phyloP scores from a whole-genome alignment of 1,284 basidiomycete species.

The Puccinia brachypodii region DNA sequence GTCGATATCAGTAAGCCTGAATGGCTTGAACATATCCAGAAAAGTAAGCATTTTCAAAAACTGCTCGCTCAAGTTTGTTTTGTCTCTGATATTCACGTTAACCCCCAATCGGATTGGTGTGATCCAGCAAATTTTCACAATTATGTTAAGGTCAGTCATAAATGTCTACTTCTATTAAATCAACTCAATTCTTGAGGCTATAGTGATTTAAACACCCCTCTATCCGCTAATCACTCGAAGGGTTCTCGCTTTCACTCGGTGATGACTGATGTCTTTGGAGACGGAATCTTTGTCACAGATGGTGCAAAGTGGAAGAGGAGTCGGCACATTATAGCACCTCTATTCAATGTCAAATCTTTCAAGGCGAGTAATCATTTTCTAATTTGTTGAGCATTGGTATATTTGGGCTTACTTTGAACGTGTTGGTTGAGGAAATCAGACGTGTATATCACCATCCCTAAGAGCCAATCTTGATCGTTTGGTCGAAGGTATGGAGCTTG shows the following conservation, averaged over 20 bases:
- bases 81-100: not conserved
- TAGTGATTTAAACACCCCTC: not conserved
- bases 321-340: not conserved
- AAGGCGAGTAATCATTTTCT: not conserved
- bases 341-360: constrained; percentile 12
- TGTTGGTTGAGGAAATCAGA: not conserved
- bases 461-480: constrained; percentile 8
- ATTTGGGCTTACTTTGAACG: not conserved
- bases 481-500: not conserved
- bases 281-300: constrained; percentile 22
- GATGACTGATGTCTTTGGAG: constrained; percentile 36
- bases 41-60: constrained; percentile 15
- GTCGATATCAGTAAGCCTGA: constrained; percentile 48
- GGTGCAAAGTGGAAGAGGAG: constrained; percentile 5
- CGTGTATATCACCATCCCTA: constrained; percentile 17
- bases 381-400: not conserved
- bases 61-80: not conserved
- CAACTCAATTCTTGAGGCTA: not conserved
- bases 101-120: not conserved
- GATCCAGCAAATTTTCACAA: constrained; percentile 33
- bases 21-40: constrained; percentile 46
- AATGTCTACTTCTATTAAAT: not conserved
- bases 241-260: not conserved
- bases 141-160: constrained; percentile 28
- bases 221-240: not conserved